A percentile compares a stretch with the other conserved stretches of the same genome.
Evolutionary conservation across 768 basidiomycete species (phyloP).

Genomic region (Pisolithus microcarpus): DNA sequence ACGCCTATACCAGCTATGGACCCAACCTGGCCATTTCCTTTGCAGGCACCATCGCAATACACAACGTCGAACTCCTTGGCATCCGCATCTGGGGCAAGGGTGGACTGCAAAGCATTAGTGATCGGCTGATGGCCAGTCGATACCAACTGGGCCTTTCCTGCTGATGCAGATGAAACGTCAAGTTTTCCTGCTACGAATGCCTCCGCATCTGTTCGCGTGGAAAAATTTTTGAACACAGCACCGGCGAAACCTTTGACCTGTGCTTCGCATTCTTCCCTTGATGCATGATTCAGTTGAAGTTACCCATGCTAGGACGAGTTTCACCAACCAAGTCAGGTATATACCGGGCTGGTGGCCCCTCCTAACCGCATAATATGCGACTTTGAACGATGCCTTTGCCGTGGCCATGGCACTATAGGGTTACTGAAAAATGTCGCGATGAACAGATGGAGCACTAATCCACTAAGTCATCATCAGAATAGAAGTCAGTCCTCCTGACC

Average conservation of each 20-base stretch:
- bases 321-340: conserved; percentile 59
- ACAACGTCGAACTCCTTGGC: conserved; percentile 43
- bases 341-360: conserved; percentile 60
- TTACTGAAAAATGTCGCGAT: no score
- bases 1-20: conserved; percentile 81
- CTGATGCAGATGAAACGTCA: conserved; percentile 3
- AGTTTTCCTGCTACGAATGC: conserved; percentile 40
- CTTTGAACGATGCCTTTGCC: conserved; percentile 33
- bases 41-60: conserved; percentile 87
- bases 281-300: conserved; percentile 19
- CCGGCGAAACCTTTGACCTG: conserved; percentile 61
- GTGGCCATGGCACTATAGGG: conserved; percentile 11
- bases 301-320: conserved; percentile 9
- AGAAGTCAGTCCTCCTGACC: no score
- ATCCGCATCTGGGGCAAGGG: conserved; percentile 13
- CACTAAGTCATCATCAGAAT: no score
- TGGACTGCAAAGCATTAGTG: background rate
- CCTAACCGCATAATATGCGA: conserved; percentile 66
- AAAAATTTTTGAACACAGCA: conserved; percentile 65
- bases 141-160: conserved; percentile 3
- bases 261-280: conserved; percentile 63
- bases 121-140: conserved; percentile 17
- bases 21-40: conserved; percentile 64
- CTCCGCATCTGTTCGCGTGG: conserved; percentile 47
- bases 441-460: no score